These are phyloP conservation scores for Paramecium caudatum DNA, from an alignment of 73 alveolate genomes.

Conservation along the genomic window DNA sequence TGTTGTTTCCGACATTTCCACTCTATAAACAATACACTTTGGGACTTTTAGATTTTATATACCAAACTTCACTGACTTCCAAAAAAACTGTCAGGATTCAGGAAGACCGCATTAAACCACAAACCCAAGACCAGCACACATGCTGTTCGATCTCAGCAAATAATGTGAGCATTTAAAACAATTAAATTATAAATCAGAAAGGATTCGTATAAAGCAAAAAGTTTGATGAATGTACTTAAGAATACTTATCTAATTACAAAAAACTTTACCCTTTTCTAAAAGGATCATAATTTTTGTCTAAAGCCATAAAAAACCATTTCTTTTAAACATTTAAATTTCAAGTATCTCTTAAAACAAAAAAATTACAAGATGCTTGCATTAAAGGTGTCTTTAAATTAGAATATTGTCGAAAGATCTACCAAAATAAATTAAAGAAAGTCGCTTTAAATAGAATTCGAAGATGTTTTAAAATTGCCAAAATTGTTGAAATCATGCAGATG, in stretches of 20 bases:
- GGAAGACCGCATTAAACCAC: background rate
- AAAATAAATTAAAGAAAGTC: background rate
- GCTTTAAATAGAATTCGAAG: background rate
- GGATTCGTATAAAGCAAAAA: no score
- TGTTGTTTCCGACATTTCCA: background rate
- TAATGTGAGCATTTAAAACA: no score
- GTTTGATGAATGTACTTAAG: constrained; percentile 36
- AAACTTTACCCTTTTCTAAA: constrained; percentile 5
- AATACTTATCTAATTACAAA: background rate
- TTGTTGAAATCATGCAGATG: background rate
- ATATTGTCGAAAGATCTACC: background rate
- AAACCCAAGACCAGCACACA: no score
- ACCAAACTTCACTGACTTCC: background rate
- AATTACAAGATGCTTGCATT: background rate
- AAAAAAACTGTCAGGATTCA: background rate
- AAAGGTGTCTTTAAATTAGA: constrained; percentile 32
- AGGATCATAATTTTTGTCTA: background rate
- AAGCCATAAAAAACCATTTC: background rate
- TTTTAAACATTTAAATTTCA: background rate
- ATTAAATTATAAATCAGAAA: no score
- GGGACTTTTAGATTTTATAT: background rate
- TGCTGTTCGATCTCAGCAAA: no score
- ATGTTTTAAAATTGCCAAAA: background rate
- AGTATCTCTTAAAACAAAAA: background rate
- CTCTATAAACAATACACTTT: background rate